These are phyloP conservation scores for Suhomyces sp. DNA, from an alignment of 805 yeast species.

Conservation along the genomic window DNA sequence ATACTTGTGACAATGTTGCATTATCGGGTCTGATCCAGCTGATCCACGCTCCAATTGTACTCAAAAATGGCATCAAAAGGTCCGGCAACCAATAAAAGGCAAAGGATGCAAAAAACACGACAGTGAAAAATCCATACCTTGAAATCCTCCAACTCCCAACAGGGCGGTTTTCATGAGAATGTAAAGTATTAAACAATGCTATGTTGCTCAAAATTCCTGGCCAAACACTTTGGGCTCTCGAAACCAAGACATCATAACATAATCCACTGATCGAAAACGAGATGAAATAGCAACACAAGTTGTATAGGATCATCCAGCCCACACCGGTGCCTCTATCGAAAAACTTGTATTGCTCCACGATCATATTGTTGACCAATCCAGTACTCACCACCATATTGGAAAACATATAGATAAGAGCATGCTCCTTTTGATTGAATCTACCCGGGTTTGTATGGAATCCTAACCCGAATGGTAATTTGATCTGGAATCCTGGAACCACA, in stretches of 20 bases:
- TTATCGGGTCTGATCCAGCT: conserved; percentile 28
- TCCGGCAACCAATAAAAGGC: conserved; percentile 28
- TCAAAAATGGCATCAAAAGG: conserved; percentile 22
- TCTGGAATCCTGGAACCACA: conserved; percentile 6
- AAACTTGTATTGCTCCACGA: conserved; percentile 17
- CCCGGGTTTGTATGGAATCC: conserved; percentile 19
- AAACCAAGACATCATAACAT: conserved; percentile 26
- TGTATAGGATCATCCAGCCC: conserved; percentile 23
- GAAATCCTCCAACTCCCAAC: conserved; percentile 14
- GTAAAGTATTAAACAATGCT: conserved; percentile 14
- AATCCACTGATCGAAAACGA: conserved; percentile 25
- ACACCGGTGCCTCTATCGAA: conserved; percentile 11
- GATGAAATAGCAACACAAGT: conserved; percentile 10
- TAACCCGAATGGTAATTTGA: conserved; percentile 8
- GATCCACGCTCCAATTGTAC: conserved; percentile 26
- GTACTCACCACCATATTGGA: conserved; percentile 18
- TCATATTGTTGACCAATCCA: conserved; percentile 18
- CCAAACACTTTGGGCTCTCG: conserved; percentile 48
- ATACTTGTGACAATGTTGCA: conserved; percentile 19
- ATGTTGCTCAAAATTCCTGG: conserved; percentile 30
- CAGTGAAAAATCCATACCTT: conserved; percentile 15
- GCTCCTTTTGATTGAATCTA: conserved; percentile 17
- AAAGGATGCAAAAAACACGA: conserved; percentile 16
- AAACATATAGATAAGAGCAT: conserved; percentile 19
- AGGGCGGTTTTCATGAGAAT: not conserved